Evolutionary conservation across 805 yeast species (phyloP), one percentile per base, ranked within the genome.

Genomic region (Barnettozyma botsteinii): DNA sequence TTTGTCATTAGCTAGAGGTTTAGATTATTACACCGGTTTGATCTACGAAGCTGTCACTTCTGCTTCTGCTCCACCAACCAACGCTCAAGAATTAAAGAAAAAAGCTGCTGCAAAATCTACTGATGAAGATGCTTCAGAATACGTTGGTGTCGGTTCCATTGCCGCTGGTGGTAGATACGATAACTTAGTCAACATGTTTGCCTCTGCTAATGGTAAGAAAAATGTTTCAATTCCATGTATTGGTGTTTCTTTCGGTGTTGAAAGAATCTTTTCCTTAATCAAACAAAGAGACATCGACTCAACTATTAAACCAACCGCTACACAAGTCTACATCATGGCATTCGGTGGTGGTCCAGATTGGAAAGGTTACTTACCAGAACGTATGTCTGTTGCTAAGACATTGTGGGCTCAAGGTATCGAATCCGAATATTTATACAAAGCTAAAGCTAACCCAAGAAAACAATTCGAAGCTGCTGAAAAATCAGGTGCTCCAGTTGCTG

Each of bases 161-260:
- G 96, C 96, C 37, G 98, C 96, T 36, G 98, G 98, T 67, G 98
- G 98, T 49, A 85, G 98, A 64, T 93, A 93, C 64, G 98, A 93
- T 64, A 83, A 84, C 55, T 75, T 93, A 45, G 98, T 93, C 28
- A 96, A 96, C 52, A 93, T 93, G 98, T 93, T 93, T 61, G 75
- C 87, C 38, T 73, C 75, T 45, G 80, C 94, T 31, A 81, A 80
- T 51, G 88, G 93, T 51, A 86, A 85, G 65, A 82, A 82, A 61
- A 70, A 74, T 35, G 66, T 69, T 10, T 82, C 89, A 18, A 88
- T 93, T 57, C 98, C 98, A 21, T 93, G 98, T 70, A 95, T 93
- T 41, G 98, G 98, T 62, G 70, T 91, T 40, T 93, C 98, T 3
- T 93, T 93, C 56, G 98, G 98, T 57, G 91, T 93, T 40, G 98